These are phyloP conservation scores for Pleodorina starrii DNA, from an alignment of 139 green algal genomes.

Conservation along the genomic window DNA sequence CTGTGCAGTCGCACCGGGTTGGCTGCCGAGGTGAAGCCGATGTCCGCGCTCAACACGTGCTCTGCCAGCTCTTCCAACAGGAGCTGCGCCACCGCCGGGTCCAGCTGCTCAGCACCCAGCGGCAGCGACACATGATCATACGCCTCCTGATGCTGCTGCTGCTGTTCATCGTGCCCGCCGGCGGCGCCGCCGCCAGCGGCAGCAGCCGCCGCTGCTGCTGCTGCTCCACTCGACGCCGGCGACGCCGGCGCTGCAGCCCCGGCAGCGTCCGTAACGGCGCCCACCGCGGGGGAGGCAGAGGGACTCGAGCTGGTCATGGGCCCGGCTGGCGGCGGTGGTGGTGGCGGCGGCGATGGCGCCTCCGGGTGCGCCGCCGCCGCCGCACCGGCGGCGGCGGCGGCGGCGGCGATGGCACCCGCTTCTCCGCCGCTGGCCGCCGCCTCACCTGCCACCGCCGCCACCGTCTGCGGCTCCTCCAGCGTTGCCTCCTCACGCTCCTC, in stretches of 20 bases:
- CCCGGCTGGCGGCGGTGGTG: too few species aligned
- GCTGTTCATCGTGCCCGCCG: too few species aligned
- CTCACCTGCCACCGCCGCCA: not conserved
- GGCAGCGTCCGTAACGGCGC: not conserved
- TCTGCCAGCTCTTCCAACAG: constrained; percentile 47
- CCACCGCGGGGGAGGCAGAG: not conserved
- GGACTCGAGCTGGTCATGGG: not conserved
- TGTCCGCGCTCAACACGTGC: constrained; percentile 32
- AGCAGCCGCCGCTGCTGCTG: not conserved
- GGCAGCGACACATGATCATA: not conserved
- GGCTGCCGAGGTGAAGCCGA: constrained; percentile 40
- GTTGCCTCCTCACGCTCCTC: not conserved
- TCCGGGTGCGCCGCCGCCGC: not conserved
- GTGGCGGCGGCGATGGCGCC: not conserved
- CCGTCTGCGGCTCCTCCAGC: not conserved
- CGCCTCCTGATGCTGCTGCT: too few species aligned
- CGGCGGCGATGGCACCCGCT: not conserved
- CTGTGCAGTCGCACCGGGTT: constrained; percentile 41
- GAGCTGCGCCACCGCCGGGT: not conserved
- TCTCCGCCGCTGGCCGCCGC: not conserved
- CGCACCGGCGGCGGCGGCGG: not conserved
- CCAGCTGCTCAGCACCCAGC: not conserved
- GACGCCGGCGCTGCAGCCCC: too few species aligned
- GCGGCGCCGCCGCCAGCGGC: too few species aligned
- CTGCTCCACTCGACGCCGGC: too few species aligned